Base-by-base conservation (phyloP, 225 moss, liverwort and hornwort species). In the Pseudoscleropodium purum region DNA sequence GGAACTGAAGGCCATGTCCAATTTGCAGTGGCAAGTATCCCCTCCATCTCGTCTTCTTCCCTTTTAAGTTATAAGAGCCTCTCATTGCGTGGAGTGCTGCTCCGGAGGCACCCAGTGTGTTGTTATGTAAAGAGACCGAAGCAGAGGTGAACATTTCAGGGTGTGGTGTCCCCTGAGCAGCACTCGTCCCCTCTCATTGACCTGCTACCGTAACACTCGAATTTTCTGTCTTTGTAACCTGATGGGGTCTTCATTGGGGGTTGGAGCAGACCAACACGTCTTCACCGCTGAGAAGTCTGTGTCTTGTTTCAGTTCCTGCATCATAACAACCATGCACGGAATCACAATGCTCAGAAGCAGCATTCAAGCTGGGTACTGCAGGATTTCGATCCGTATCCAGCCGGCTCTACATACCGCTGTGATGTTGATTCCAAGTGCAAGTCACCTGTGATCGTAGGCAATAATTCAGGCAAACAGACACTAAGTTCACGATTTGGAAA, bases 1-100 rank as follows among this genome's bases (percentile, higher is more conserved):
- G 77, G 95, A 97, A 77, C 94, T 96, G 81, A 92, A 96, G 85
- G 86, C 91, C 64, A 84, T 97, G 93, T 57, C 92, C 74, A 88
- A 90, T 94, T 79, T 84, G 67, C 67, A 66, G 17, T 89, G 73
- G 86, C 79, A 89, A 86, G 92, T 87, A 78, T 88, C 37, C 74
- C 81, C 67, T 81, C 61, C 68, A 83, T n/a, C 64, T 70, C 89
- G 56, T 86, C 64, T 63, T 69, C 56, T 75, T 77, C 78, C 56
- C 45, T 86, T n/a, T 10, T 54, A 47, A 47, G 47, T 47, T 47
- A 70, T 18, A 82, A 67, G 72, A 84, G 75, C 21, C 36, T 74
- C 37, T 75, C 36, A 36, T 74, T 61, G 45, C 8, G 6, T 18
- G 45, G 34, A 60, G 45, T 74, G 60, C 36, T 86, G 75, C 62